Evolutionary conservation across 345 rosid genomes (phyloP).

Genomic region (Eucalyptus polybractea): DNA sequence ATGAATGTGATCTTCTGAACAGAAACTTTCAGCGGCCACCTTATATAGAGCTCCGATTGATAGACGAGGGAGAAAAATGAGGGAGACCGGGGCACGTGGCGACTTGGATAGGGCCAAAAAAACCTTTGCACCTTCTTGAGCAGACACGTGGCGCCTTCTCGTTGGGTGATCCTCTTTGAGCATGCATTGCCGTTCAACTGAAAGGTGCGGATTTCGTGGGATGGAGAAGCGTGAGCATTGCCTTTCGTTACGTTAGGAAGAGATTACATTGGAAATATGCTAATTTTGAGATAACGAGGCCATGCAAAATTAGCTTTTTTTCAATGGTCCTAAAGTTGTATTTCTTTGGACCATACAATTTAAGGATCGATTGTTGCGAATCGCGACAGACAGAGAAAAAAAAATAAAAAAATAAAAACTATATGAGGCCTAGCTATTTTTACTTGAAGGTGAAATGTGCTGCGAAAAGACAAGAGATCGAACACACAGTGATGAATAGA

Average conservation of each 20-base stretch:
- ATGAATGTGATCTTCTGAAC: not conserved
- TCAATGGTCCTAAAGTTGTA: not conserved
- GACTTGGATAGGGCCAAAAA: not conserved
- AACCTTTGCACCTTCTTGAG: not conserved
- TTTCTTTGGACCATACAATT: not conserved
- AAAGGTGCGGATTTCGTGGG: not conserved
- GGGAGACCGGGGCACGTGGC: not conserved
- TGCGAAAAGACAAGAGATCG: not conserved
- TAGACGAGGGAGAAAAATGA: not conserved
- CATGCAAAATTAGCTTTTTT: not conserved
- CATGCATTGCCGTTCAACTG: not conserved
- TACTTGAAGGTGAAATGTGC: not conserved
- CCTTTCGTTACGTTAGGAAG: not conserved
- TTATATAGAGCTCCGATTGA: not conserved
- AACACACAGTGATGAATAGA: not conserved
- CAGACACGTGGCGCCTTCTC: not conserved
- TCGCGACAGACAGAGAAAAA: not conserved
- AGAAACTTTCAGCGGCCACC: not conserved
- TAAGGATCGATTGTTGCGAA: not conserved
- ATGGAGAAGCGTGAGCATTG: not conserved
- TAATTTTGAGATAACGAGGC: not conserved
- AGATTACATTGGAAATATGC: not conserved
- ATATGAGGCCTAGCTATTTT: not conserved
- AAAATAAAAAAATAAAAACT: not conserved
- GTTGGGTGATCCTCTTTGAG: not conserved